Percentiles rank a stretch among this genome's conserved stretches.
phyloP scores from a whole-genome alignment of 2,329 filamentous ascomycete genomes.

The Clonostachys sp. region DNA sequence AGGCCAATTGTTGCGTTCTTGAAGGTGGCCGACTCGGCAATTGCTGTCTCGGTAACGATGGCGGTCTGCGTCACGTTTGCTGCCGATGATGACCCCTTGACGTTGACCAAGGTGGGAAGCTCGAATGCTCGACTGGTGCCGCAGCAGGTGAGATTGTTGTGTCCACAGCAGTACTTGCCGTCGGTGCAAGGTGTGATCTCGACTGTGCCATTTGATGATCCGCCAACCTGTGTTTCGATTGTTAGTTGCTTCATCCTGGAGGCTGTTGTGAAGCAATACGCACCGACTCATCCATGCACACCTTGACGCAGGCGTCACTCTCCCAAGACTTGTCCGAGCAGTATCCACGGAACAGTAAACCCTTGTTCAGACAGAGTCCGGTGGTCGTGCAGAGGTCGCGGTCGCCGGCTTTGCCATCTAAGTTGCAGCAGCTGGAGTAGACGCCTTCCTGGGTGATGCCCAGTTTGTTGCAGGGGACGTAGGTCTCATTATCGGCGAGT shows the following conservation, averaged over 20 bases:
- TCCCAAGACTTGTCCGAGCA: slow-evolving; percentile 23
- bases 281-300: slow-evolving; percentile 13
- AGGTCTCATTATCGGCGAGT: slow-evolving; percentile 14
- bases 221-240: slow-evolving; percentile 5
- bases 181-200: slow-evolving; percentile 20
- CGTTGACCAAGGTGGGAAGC: slow-evolving; percentile 11
- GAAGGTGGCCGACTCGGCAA: slow-evolving; percentile 4
- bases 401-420: slow-evolving; percentile 12
- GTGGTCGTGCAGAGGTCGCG: slow-evolving; percentile 18
- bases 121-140: slow-evolving; percentile 13
- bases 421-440: slow-evolving; percentile 19
- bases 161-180: slow-evolving; percentile 22
- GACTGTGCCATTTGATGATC: slow-evolving; percentile 13
- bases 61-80: background rate
- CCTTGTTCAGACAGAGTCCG: slow-evolving; percentile 17
- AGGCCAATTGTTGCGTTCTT: slow-evolving; percentile 16
- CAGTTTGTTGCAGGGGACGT: slow-evolving; percentile 23
- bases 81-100: slow-evolving; percentile 3
- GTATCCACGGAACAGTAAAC: slow-evolving; percentile 15
- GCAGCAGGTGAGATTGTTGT: slow-evolving; percentile 17
- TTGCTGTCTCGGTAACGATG: slow-evolving; percentile 13
- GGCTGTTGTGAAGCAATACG: too few species aligned
- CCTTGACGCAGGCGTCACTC: slow-evolving; percentile 18
- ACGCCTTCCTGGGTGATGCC: slow-evolving; percentile 18
- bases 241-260: background rate